Evolutionary conservation across 2,329 filamentous ascomycete genomes (phyloP).

Genomic region (Sarocladiaceae sp.): DNA sequence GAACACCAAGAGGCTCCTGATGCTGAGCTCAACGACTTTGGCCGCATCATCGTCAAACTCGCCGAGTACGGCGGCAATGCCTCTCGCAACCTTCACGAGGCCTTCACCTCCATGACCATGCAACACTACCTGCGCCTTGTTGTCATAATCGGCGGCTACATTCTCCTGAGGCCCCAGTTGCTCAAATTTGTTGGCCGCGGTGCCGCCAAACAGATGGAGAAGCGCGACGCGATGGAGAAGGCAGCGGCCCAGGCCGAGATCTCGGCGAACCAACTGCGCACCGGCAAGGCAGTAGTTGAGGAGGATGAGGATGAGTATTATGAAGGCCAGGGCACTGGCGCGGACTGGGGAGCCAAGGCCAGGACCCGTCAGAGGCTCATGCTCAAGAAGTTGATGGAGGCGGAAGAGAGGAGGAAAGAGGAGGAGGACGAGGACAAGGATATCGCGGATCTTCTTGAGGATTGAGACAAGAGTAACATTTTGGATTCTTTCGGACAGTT

Average conservation of each 20-base stretch:
- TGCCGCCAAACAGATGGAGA: slow-evolving; percentile 59
- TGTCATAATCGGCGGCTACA: slow-evolving; percentile 65
- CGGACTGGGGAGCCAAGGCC: slow-evolving; percentile 66
- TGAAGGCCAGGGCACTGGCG: slow-evolving; percentile 37
- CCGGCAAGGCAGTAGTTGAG: slow-evolving; percentile 37
- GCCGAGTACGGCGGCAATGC: slow-evolving; percentile 30
- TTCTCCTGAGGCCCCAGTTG: slow-evolving; percentile 67
- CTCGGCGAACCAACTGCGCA: slow-evolving; percentile 59
- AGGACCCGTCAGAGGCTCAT: slow-evolving; percentile 61
- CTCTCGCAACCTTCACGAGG: slow-evolving; percentile 41
- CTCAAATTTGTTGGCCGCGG: slow-evolving; percentile 59
- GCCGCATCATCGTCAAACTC: slow-evolving; percentile 25
- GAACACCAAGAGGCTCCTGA: slow-evolving; percentile 17
- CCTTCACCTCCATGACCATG: slow-evolving; percentile 43
- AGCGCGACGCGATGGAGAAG: slow-evolving; percentile 47
- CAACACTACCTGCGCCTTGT: slow-evolving; percentile 62
- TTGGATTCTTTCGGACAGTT: too few relatives aligned
- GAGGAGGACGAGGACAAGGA: slow-evolving; percentile 64
- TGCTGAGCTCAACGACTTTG: slow-evolving; percentile 25
- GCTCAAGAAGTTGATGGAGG: slow-evolving; percentile 58
- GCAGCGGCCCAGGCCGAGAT: slow-evolving; percentile 49
- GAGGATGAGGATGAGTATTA: slow-evolving; percentile 44
- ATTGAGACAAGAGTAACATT: slow-evolving; percentile 25
- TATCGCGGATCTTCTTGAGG: slow-evolving; percentile 63
- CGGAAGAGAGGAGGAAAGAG: slow-evolving; percentile 50